These are phyloP conservation scores for Salmacisia buchloeana DNA, from an alignment of 1,284 basidiomycete species.

Conservation along the genomic window DNA sequence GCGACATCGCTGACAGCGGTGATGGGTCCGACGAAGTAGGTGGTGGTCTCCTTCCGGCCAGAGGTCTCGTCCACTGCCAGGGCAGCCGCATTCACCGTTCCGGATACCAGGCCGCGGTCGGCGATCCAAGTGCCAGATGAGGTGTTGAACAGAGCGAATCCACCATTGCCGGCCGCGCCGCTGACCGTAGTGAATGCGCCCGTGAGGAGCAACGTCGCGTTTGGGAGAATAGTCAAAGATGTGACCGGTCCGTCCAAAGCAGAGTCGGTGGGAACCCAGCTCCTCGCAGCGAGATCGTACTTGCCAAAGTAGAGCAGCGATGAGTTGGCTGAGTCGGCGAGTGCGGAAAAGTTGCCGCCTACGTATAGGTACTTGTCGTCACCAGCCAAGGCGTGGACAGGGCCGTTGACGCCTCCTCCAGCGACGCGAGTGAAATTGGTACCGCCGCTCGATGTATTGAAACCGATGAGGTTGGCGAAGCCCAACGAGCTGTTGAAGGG, in stretches of 20 bases:
- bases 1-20: slow-evolving; percentile 50
- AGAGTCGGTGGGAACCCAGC: slow-evolving; percentile 67
- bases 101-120: slow-evolving; percentile 50
- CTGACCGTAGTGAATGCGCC: slow-evolving; percentile 68
- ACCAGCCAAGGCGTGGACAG: slow-evolving; percentile 33
- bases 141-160: slow-evolving; percentile 75
- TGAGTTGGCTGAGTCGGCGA: slow-evolving; percentile 57
- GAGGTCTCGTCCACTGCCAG: slow-evolving; percentile 56
- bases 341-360: slow-evolving; percentile 77
- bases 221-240: slow-evolving; percentile 57
- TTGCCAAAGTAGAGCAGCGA: slow-evolving; percentile 59
- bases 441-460: slow-evolving; percentile 57
- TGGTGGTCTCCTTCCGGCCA: slow-evolving; percentile 10
- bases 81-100: slow-evolving; percentile 67
- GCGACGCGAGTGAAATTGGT: slow-evolving; percentile 52
- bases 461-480: slow-evolving; percentile 68
- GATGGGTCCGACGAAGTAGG: slow-evolving; percentile 54
- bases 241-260: slow-evolving; percentile 74
- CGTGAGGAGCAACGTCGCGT: slow-evolving; percentile 61
- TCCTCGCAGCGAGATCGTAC: slow-evolving; percentile 65
- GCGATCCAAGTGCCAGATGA: slow-evolving; percentile 61
- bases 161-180: slow-evolving; percentile 56
- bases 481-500: slow-evolving; percentile 54
- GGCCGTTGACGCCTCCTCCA: slow-evolving; percentile 49
- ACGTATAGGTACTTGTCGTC: slow-evolving; percentile 62